Evolutionary conservation across 805 yeast species (phyloP), one percentile per base, ranked within the genome.

Genomic region (Zygoascus bituminiphila): DNA sequence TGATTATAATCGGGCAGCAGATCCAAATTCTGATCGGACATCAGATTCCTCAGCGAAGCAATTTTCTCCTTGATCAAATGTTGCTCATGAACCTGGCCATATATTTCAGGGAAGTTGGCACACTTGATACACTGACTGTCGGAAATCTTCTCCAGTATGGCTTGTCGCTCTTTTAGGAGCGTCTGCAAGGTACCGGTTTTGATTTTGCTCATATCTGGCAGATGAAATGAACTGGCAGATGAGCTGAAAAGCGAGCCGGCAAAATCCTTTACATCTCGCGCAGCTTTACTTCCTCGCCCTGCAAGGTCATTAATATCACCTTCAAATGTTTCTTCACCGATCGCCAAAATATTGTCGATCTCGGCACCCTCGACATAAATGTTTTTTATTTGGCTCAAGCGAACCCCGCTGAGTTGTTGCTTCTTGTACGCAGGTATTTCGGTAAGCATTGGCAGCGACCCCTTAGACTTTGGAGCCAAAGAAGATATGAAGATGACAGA

Each of bases 1-100:
- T 87, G 95, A 60, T 88, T 94, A 61, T 93, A 93, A 62, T 93
- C 96, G 0, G 98, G 98, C 33, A 93, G 71, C 42, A 93, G 70
- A 55, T 87, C 96, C 58, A 93, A 69, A 59, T 89, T 93, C 57
- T 89, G 95, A 51, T 87, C 95, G 0, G 95, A 82, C 54, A 88
- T 76, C 43, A 83, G 68, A 42, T 75, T 72, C 56, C 78, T 78
- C 57, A 87, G 63, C 0, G 72, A 64, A 9, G 68, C 74, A 20
- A 89, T 81, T 50, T 80, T 72, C 12, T 63, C 58, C 48, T 73
- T 70, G 20, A 84, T 60, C 24, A 60, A 50, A 47, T 71, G 70
- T 51, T 74, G 77, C 42, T 71, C 67, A 39, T 75, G 70, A 20
- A 79, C 61, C 36, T 72, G 74, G 7, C 62, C 50, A 55, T 67